A percentile compares a stretch with the other conserved stretches of the same genome.
phyloP scores from a whole-genome alignment of 257 asterid species.

The Gentiana macrophylla region DNA sequence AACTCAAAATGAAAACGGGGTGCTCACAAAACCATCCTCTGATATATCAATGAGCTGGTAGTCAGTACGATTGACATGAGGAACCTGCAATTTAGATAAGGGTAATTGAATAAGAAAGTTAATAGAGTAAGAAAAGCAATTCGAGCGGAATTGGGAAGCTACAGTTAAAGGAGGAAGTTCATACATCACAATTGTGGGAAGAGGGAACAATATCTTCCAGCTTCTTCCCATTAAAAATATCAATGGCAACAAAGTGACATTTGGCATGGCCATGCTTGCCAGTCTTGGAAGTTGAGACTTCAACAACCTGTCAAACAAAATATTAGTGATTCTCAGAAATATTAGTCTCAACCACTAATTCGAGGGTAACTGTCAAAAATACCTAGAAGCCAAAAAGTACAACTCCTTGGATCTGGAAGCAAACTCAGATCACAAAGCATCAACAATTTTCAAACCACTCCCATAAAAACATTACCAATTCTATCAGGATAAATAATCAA shows the following conservation, averaged over 20 bases:
- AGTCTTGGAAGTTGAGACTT: slow-evolving; percentile 92
- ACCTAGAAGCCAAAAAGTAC: no score
- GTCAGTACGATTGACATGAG: slow-evolving; percentile 83
- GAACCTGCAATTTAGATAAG: slow-evolving; percentile 38
- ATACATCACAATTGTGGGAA: slow-evolving; percentile 84
- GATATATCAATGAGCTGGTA: slow-evolving; percentile 92
- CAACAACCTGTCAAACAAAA: slow-evolving; percentile 52
- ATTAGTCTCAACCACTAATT: no score
- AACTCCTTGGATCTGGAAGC: no score
- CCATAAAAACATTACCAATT: no score
- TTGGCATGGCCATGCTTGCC: slow-evolving; percentile 96
- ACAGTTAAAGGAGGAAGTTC: background rate
- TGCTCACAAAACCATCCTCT: slow-evolving; percentile 92
- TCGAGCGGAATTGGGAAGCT: background rate
- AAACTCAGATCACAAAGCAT: no score
- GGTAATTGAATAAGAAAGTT: background rate
- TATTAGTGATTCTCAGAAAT: no score
- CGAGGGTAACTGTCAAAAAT: no score
- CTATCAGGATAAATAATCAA: no score
- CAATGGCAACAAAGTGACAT: slow-evolving; percentile 85
- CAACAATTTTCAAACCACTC: no score
- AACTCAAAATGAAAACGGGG: background rate
- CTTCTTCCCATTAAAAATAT: slow-evolving; percentile 80
- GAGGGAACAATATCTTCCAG: slow-evolving; percentile 98
- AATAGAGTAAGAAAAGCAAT: no score